These are phyloP conservation scores for Delitschia confertaspora DNA, from an alignment of 495 filamentous ascomycete species.

Conservation along the genomic window DNA sequence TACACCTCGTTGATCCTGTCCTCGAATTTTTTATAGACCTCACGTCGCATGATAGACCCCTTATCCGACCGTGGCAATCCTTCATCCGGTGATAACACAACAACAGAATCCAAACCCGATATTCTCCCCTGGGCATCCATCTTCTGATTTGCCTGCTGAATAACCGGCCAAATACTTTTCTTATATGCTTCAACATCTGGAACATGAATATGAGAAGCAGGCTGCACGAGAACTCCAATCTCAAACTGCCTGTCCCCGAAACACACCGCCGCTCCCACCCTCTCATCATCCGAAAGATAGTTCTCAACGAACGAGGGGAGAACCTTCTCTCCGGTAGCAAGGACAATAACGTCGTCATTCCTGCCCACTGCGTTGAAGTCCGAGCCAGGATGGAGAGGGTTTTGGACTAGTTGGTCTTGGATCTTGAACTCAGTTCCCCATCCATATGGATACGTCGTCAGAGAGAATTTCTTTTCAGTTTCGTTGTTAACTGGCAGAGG, in stretches of 20 bases:
- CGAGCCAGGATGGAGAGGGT: not conserved
- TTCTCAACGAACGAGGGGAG: slow-evolving; percentile 30
- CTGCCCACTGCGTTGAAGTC: slow-evolving; percentile 31
- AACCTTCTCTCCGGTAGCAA: slow-evolving; percentile 39
- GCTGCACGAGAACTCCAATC: slow-evolving; percentile 34
- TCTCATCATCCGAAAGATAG: slow-evolving; percentile 7
- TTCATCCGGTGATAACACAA: slow-evolving; percentile 23
- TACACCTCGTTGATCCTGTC: slow-evolving; percentile 31
- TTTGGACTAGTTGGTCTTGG: slow-evolving; percentile 4
- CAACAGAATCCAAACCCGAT: slow-evolving; percentile 25
- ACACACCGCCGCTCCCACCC: slow-evolving; percentile 29
- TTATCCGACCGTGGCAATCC: slow-evolving; percentile 35
- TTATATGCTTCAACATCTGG: not conserved
- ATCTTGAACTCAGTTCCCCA: slow-evolving; percentile 7
- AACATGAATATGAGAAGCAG: not conserved
- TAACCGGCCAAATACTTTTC: not conserved
- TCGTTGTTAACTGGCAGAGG: not conserved
- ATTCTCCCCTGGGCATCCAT: slow-evolving; percentile 19
- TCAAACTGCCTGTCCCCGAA: slow-evolving; percentile 35
- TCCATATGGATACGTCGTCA: not conserved
- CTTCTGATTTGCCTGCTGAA: not conserved
- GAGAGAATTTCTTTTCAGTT: not conserved
- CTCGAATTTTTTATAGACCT: slow-evolving; percentile 31
- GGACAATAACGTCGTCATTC: slow-evolving; percentile 36
- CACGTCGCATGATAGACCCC: slow-evolving; percentile 32